phyloP scores from a whole-genome alignment of 139 green algal genomes.

The Volvox reticuliferus region DNA sequence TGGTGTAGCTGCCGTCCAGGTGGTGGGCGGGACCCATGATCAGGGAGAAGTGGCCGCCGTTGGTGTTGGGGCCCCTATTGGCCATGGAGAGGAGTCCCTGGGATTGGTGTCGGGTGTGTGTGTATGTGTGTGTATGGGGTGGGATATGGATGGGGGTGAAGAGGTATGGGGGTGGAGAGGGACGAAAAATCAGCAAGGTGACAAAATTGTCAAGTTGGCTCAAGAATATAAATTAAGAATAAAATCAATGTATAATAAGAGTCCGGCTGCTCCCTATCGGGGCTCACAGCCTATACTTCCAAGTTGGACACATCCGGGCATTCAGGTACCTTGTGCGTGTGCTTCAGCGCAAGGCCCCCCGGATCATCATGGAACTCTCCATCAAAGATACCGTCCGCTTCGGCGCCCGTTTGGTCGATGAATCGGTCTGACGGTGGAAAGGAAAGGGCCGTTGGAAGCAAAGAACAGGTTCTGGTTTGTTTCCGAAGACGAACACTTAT shows the following conservation, averaged over 20 bases:
- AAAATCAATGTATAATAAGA: no score
- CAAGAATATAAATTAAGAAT: no score
- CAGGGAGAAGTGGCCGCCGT: constrained; percentile 77
- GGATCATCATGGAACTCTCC: constrained; percentile 72
- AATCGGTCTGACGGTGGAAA: constrained; percentile 41
- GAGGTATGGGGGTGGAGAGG: no score
- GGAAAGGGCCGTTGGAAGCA: no score
- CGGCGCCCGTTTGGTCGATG: constrained; percentile 63
- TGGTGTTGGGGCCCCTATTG: constrained; percentile 72
- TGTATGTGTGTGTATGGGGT: not conserved
- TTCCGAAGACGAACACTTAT: no score
- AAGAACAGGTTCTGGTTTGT: no score
- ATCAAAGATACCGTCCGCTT: constrained; percentile 70
- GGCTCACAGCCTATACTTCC: no score
- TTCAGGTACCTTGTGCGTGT: constrained; percentile 56
- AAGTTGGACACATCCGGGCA: no score
- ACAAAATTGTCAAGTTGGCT: no score
- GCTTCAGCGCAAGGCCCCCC: constrained; percentile 75
- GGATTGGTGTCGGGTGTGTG: not conserved
- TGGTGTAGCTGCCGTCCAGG: constrained; percentile 76
- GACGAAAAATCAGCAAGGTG: no score
- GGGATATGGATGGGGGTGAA: not conserved
- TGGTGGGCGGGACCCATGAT: constrained; percentile 78
- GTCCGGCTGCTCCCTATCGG: no score
- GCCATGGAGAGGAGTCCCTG: constrained; percentile 81